Base-by-base conservation (phyloP, 2,329 filamentous ascomycete species). In the Peltaster fructicola region DNA sequence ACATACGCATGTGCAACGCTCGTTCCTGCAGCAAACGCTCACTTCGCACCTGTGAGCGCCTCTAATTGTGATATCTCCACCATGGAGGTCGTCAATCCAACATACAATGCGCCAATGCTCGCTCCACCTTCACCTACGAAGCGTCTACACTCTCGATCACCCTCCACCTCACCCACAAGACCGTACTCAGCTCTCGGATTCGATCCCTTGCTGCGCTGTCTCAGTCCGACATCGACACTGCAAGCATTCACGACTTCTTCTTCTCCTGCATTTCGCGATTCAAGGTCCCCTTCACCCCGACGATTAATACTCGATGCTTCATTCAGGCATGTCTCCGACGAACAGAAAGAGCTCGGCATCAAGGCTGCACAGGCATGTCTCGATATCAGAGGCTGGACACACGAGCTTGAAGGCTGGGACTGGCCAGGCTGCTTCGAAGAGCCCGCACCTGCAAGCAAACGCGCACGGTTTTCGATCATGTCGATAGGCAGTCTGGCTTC, bases 311-410 rank as follows among this genome's bases (percentile, higher is more conserved):
- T 18, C 26, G 14, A 24, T 22, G 14, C 14, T n/a, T 20, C 9
- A 9, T 20, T 20, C 17, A 3, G 11, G 17, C 17, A 20, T 9
- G 68, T 73, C 9, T 71, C 73, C 2, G 52, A 61, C 3, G 53
- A 65, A 13, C 75, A 85, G 49, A 68, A 73, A 39, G 70, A 74
- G 9, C 71, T 85, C 47, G 76, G 73, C 20, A 59, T 73, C 40
- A 65, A 68, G 33, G 72, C 76, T 20, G 77, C 77, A 20, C 50
- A 71, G 32, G 72, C 75, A 9, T 75, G 75, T 8, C 68, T 73
- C 39, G 70, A 66, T 34, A 68, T 88, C 33, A 64, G 73, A 47
- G 63, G 68, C 41, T 88, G 79, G 78, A 59, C 77, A 14, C 57
- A 67, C n/a, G 79, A 88, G 54, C 57, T 88, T 18, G 56, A 62